phyloP scores from a whole-genome alignment of 108 stramenopile genomes.

The Licmophora abbreviata region DNA sequence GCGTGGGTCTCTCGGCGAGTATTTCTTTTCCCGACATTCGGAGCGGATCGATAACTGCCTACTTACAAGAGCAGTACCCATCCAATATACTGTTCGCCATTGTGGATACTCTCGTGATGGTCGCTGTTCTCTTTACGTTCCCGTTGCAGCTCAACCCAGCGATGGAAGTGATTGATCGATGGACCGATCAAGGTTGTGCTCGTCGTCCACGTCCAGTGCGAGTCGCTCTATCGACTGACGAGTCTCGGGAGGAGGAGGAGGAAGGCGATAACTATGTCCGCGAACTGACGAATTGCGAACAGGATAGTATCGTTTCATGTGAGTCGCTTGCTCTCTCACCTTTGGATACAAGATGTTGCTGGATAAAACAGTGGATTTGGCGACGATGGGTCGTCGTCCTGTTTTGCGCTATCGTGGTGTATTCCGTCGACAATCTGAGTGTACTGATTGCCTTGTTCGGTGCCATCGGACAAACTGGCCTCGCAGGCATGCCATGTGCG shows the following conservation, averaged over 20 bases:
- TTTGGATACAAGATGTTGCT: neutral
- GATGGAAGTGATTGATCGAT: slow-evolving; percentile 31
- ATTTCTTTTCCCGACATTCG: slow-evolving; percentile 24
- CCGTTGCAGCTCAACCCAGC: slow-evolving; percentile 33
- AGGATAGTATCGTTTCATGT: neutral
- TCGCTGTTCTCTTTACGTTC: slow-evolving; percentile 30
- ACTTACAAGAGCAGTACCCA: slow-evolving; percentile 16
- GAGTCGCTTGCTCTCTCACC: neutral
- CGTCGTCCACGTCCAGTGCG: too few species aligned
- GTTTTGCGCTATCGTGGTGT: slow-evolving; percentile 18
- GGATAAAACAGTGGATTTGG: slow-evolving; percentile 27
- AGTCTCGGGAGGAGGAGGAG: neutral
- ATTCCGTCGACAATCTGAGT: slow-evolving; percentile 20
- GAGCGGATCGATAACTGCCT: slow-evolving; percentile 27
- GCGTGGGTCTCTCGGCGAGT: slow-evolving; percentile 20
- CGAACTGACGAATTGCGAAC: neutral
- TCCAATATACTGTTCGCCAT: slow-evolving; percentile 7
- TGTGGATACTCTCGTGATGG: slow-evolving; percentile 26
- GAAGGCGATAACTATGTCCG: too few species aligned
- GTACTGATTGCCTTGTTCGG: slow-evolving; percentile 29
- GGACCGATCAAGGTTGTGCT: slow-evolving; percentile 3
- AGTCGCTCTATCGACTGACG: neutral
- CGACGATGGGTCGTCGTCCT: slow-evolving; percentile 21
- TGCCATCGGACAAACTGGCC: slow-evolving; percentile 31
- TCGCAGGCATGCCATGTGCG: slow-evolving; percentile 28